Evolutionary conservation across 2,329 filamentous ascomycete species (phyloP).

Genomic region (Corinectria fuckeliana): DNA sequence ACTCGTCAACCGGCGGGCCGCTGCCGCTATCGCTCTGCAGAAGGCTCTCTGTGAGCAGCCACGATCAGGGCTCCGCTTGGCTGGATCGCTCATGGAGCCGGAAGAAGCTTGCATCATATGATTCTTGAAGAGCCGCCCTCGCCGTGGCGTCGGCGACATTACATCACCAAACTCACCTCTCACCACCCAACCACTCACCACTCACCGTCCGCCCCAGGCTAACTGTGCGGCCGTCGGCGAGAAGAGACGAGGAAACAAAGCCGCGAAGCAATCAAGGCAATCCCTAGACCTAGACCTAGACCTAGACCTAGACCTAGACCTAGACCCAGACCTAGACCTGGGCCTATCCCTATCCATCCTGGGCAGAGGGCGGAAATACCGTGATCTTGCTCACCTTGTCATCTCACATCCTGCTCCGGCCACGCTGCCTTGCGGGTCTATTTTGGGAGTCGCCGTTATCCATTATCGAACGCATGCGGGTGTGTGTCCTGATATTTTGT

Average conservation of each 20-base stretch:
- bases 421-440: constrained; percentile 8
- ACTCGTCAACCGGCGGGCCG: constrained; percentile 7
- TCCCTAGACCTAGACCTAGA: constrained; percentile 5
- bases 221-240: not conserved
- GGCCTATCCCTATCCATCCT: not conserved
- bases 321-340: not conserved
- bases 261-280: not conserved
- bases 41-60: not conserved
- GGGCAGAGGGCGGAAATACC: constrained; percentile 10
- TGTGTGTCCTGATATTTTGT: not conserved
- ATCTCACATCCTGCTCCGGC: constrained; percentile 15
- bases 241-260: not conserved
- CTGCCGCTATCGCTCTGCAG: constrained; percentile 9
- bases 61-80: not conserved
- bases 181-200: constrained; percentile 7
- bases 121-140: constrained; percentile 32
- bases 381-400: constrained; percentile 12
- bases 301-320: not conserved
- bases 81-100: constrained; percentile 7
- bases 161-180: constrained; percentile 33
- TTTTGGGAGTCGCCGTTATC: constrained; percentile 8
- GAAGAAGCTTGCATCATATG: constrained; percentile 37
- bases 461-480: not conserved
- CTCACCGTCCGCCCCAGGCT: constrained; percentile 2
- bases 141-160: constrained; percentile 30